A percentile compares a stretch with the other conserved stretches of the same genome.
Evolutionary conservation across 805 yeast genomes (phyloP).

Genomic region (Geotrichum ghanense): DNA sequence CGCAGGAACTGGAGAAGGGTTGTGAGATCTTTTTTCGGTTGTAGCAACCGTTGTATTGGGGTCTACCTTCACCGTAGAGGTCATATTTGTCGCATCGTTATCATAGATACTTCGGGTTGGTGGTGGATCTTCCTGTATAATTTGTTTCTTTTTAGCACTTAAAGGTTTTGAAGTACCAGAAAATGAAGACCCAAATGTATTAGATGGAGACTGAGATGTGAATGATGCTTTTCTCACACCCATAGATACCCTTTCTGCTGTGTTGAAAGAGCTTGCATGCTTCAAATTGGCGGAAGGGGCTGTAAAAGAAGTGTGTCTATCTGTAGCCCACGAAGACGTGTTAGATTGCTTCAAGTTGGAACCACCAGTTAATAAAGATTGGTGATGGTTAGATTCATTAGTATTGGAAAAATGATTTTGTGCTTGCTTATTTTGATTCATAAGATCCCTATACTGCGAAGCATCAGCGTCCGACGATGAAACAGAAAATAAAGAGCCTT

Average conservation of each 20-base stretch:
- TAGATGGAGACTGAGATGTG: constrained; percentile 1
- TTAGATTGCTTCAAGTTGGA: not conserved
- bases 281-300: not conserved
- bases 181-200: constrained; percentile 10
- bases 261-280: constrained; percentile 2
- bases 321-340: not conserved
- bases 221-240: not conserved
- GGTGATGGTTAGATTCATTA: not conserved
- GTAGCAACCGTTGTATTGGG: not conserved
- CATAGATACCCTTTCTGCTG: not conserved
- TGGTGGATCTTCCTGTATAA: constrained; percentile 7
- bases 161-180: constrained; percentile 20
- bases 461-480: not conserved
- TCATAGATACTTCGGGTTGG: constrained; percentile 11
- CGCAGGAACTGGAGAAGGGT: constrained; percentile 4
- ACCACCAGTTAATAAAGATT: not conserved
- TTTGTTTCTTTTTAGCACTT: constrained; percentile 9
- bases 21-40: not conserved
- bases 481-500: not conserved
- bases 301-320: not conserved
- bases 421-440: not conserved
- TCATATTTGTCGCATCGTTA: constrained; percentile 12
- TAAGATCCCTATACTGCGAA: not conserved
- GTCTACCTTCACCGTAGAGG: constrained; percentile 1
- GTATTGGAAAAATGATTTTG: not conserved